A percentile compares a stretch with the other conserved stretches of the same genome.
Evolutionary conservation across 148 eudicot species (phyloP).

Genomic region (Drosera capensis): DNA sequence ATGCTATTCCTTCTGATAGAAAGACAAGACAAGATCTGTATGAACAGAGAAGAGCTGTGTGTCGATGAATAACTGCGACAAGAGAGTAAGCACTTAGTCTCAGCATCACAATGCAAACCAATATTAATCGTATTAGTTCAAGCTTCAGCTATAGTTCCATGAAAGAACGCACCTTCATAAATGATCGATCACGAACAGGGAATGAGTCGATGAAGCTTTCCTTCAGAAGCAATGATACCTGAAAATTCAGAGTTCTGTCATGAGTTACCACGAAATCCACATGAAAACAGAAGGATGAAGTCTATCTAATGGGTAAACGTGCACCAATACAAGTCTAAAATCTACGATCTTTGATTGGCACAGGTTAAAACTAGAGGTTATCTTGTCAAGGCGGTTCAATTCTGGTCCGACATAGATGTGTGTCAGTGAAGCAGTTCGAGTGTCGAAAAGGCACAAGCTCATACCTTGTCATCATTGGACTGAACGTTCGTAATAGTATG

Average conservation of each 20-base stretch:
- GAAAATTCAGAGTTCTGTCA: slow-evolving; percentile 4
- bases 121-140: no score
- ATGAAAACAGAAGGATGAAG: no score
- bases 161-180: slow-evolving; percentile 58
- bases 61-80: slow-evolving; percentile 60
- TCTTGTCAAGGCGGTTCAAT: no score
- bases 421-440: background rate
- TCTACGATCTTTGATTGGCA: no score
- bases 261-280: background rate
- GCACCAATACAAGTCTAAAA: no score
- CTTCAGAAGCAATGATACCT: slow-evolving; percentile 87
- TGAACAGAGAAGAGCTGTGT: slow-evolving; percentile 93
- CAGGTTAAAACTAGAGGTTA: no score
- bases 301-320: no score
- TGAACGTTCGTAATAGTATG: slow-evolving; percentile 92
- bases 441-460: background rate
- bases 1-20: slow-evolving; percentile 71
- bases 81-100: background rate
- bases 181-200: slow-evolving; percentile 64
- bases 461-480: slow-evolving; percentile 96
- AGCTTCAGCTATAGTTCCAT: no score
- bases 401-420: no score
- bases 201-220: slow-evolving; percentile 92
- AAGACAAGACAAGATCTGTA: slow-evolving; percentile 78
- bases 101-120: background rate